A percentile compares a stretch with the other conserved stretches of the same genome.
phyloP scores from a whole-genome alignment of 2,329 filamentous ascomycete species.

The Aureobasidium sp. region DNA sequence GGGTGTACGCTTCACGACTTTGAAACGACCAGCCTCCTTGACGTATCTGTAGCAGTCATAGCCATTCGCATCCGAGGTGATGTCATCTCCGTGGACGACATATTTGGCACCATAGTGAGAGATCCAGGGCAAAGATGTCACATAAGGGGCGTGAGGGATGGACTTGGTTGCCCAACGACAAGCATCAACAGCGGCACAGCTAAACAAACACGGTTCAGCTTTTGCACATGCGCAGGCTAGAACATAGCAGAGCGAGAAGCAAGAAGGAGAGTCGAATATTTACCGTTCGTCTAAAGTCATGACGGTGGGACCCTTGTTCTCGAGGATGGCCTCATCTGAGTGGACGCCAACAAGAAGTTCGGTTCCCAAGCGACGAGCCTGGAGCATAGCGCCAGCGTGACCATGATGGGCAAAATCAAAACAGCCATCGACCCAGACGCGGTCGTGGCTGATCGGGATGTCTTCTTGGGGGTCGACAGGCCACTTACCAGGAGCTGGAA shows the following conservation, averaged over 20 bases:
- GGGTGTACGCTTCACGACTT: conserved; percentile 92
- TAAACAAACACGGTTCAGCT: not conserved
- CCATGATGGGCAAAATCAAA: conserved; percentile 99
- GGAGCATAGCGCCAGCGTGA: conserved; percentile 93
- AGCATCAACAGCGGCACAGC: conserved; percentile 78
- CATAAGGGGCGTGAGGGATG: conserved; percentile 82
- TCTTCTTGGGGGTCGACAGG: conserved; percentile 59
- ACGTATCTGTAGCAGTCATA: conserved; percentile 98
- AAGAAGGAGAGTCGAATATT: not conserved
- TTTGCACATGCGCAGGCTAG: not conserved
- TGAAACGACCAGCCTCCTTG: conserved; percentile 87
- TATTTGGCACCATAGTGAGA: conserved; percentile 91
- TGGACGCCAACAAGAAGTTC: conserved; percentile 91
- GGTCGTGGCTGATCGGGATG: conserved; percentile 53
- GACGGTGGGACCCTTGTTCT: conserved; percentile 96
- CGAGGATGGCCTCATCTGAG: conserved; percentile 88
- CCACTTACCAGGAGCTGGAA: conserved; percentile 53
- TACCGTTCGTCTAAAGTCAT: conserved; percentile 86
- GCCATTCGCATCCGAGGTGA: conserved; percentile 86
- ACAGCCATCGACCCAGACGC: conserved; percentile 97
- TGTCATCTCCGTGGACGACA: conserved; percentile 94
- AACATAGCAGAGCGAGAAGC: not conserved
- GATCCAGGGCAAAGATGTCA: conserved; percentile 90
- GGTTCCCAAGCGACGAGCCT: conserved; percentile 82
- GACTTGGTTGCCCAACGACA: conserved; percentile 90